phyloP scores from a whole-genome alignment of 257 asterid species.

The Solanum chiquidenum region DNA sequence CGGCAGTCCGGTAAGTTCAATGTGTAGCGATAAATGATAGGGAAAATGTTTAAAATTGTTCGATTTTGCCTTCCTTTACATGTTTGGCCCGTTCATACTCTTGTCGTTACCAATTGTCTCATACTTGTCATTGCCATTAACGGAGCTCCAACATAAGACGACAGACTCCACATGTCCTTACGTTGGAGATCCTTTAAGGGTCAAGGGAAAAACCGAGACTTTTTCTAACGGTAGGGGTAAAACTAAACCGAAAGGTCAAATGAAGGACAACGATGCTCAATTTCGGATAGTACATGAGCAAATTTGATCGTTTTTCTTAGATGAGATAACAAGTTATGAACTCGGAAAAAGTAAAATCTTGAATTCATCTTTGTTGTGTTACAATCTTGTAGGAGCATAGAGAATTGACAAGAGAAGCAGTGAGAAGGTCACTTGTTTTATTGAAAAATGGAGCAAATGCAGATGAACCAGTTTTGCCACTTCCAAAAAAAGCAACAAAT shows the following conservation, averaged over 20 bases:
- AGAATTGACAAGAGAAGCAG: conserved; percentile 4
- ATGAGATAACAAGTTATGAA: background rate
- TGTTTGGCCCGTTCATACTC: background rate
- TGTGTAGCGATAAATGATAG: background rate
- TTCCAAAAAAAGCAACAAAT: background rate
- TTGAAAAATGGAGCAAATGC: conserved; percentile 3
- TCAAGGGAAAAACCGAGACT: background rate
- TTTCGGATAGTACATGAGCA: background rate
- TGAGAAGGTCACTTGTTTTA: conserved; percentile 1
- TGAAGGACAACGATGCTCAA: background rate
- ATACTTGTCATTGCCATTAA: background rate
- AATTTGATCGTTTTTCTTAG: background rate
- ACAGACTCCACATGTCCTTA: background rate
- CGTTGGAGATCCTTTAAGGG: background rate
- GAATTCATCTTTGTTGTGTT: background rate
- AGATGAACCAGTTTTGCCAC: conserved; percentile 6
- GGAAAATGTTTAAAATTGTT: background rate
- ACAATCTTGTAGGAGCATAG: background rate
- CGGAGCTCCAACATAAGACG: background rate
- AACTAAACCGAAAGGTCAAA: background rate
- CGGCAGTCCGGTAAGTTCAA: background rate
- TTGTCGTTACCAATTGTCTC: background rate
- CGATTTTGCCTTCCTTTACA: background rate
- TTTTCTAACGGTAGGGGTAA: background rate
- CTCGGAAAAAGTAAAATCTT: background rate